Conservation (phyloP, 441 rosid genomes). For the Theobroma grandiflorum region DNA sequence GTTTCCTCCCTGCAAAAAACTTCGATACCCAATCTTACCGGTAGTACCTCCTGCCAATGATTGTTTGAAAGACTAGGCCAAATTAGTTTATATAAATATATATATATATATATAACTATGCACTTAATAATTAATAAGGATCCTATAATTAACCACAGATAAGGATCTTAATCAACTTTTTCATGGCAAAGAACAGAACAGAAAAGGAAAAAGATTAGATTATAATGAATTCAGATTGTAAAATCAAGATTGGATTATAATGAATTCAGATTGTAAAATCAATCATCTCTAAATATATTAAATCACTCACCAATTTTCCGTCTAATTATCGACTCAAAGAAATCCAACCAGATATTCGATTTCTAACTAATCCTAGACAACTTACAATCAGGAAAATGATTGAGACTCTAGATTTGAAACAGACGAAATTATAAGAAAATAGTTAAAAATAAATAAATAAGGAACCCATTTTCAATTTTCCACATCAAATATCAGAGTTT, state of each 20-base stretch:
- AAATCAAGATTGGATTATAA: conserved; percentile 4
- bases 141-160: not conserved
- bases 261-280: not conserved
- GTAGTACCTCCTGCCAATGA: not conserved
- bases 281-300: not conserved
- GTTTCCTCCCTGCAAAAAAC: not conserved
- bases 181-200: not conserved
- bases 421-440: not conserved
- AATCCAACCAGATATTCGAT: conserved; percentile 9
- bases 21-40: not conserved
- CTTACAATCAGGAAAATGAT: not conserved
- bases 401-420: conserved; percentile 3
- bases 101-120: not conserved
- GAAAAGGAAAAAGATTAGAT: not conserved
- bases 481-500: not conserved
- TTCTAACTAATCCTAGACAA: not conserved
- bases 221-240: not conserved
- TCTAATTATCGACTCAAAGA: conserved; percentile 1
- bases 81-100: not conserved
- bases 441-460: not conserved
- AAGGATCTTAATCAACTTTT: not conserved
- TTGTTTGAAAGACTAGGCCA: not conserved
- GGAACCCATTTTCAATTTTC: not conserved
- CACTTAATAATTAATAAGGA: conserved; percentile 6
- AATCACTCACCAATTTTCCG: not conserved